These are phyloP conservation scores for Rutstroemia sp. DNA, from an alignment of 2,329 filamentous ascomycete species.

Conservation along the genomic window DNA sequence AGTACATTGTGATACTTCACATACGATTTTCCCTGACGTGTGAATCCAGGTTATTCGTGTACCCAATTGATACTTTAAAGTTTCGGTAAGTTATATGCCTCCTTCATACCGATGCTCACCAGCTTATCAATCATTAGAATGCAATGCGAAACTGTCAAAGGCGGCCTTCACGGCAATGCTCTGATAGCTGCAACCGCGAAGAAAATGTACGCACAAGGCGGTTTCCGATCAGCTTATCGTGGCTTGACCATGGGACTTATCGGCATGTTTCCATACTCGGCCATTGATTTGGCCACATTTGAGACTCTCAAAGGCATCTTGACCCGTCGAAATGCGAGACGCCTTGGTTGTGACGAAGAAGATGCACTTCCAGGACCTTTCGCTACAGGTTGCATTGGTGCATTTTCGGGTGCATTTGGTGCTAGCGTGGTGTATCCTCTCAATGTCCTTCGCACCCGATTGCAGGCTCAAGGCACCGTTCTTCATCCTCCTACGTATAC, in stretches of 20 bases:
- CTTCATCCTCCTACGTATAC: slow-evolving; percentile 86
- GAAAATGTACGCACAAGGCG: slow-evolving; percentile 78
- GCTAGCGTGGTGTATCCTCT: slow-evolving; percentile 92
- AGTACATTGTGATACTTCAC: slow-evolving; percentile 29
- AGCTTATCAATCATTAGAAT: slow-evolving; percentile 38
- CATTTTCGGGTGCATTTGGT: slow-evolving; percentile 83
- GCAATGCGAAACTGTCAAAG: slow-evolving; percentile 88
- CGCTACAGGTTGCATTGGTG: slow-evolving; percentile 80
- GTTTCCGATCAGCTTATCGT: slow-evolving; percentile 73
- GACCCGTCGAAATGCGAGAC: slow-evolving; percentile 60
- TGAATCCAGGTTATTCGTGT: slow-evolving; percentile 68
- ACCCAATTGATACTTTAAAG: slow-evolving; percentile 46
- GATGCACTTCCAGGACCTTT: slow-evolving; percentile 76
- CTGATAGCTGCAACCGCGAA: slow-evolving; percentile 75
- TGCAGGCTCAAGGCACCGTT: slow-evolving; percentile 92
- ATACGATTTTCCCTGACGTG: slow-evolving; percentile 9
- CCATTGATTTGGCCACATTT: slow-evolving; percentile 93
- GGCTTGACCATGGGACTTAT: slow-evolving; percentile 89
- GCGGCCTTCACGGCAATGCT: slow-evolving; percentile 73
- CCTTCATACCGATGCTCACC: not conserved
- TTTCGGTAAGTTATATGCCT: slow-evolving; percentile 41
- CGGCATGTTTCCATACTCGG: slow-evolving; percentile 96
- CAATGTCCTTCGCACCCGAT: slow-evolving; percentile 82
- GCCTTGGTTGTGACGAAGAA: slow-evolving; percentile 68
- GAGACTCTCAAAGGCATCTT: slow-evolving; percentile 80